phyloP scores from a whole-genome alignment of 2,329 filamentous ascomycete species.

The Hypoxylon sp. region DNA sequence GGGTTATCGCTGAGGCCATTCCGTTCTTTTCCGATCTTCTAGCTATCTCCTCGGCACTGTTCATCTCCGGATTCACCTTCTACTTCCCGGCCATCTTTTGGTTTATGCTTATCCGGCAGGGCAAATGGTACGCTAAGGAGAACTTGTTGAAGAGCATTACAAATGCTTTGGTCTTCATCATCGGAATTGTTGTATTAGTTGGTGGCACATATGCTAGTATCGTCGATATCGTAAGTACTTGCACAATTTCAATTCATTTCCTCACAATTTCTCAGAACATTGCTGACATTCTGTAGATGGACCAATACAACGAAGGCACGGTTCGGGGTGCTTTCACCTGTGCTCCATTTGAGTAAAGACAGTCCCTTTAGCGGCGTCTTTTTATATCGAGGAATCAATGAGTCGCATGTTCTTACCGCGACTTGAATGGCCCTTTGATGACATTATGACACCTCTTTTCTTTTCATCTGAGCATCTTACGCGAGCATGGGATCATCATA shows the following conservation, averaged over 20 bases:
- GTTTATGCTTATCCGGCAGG: constrained; percentile 55
- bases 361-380: constrained; percentile 1
- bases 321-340: constrained; percentile 51
- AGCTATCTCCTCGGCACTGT: constrained; percentile 66
- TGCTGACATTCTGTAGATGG: constrained; percentile 45
- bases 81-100: constrained; percentile 57
- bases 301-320: constrained; percentile 44
- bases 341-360: constrained; percentile 44
- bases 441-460: constrained; percentile 36
- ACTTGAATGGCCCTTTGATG: constrained; percentile 26
- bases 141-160: constrained; percentile 48
- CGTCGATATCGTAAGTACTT: constrained; percentile 54
- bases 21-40: constrained; percentile 80
- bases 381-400: constrained; percentile 10
- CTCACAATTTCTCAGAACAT: not conserved
- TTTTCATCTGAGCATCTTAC: constrained; percentile 21
- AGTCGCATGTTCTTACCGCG: constrained; percentile 10
- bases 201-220: constrained; percentile 55
- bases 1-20: constrained; percentile 80
- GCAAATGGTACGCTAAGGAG: constrained; percentile 50
- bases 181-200: constrained; percentile 53
- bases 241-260: not conserved
- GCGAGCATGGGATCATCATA: constrained; percentile 27
- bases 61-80: constrained; percentile 64
- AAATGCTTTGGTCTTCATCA: constrained; percentile 51